A percentile compares a stretch with the other conserved stretches of the same genome.
phyloP scores from a whole-genome alignment of 345 rosid species.

The Noccaea bulbosa region DNA sequence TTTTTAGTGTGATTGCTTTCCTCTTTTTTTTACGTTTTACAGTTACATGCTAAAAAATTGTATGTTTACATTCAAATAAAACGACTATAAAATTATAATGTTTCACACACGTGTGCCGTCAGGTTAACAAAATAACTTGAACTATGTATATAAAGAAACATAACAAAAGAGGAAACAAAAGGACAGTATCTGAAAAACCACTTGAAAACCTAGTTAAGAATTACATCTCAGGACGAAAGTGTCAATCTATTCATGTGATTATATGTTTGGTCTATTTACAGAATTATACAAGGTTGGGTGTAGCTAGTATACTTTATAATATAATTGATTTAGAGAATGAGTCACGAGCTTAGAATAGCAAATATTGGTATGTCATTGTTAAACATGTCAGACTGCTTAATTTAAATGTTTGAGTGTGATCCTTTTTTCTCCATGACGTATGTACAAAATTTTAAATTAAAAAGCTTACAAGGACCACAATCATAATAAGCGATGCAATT shows the following conservation, averaged over 20 bases:
- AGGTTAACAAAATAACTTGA: not conserved
- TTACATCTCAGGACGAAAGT: constrained; percentile 22
- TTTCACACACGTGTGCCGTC: constrained; percentile 10
- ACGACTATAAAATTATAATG: not conserved
- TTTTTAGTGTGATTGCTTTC: not conserved
- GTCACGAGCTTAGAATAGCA: constrained; percentile 44
- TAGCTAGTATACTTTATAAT: constrained; percentile 8
- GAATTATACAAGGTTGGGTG: constrained; percentile 33
- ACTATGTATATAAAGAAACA: constrained; percentile 13
- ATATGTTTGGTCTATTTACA: constrained; percentile 35
- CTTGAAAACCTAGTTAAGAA: constrained; percentile 37
- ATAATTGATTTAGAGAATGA: constrained; percentile 19
- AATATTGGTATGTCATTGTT: constrained; percentile 38
- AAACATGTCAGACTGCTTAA: constrained; percentile 36
- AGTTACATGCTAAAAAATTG: not conserved
- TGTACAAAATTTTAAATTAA: not conserved
- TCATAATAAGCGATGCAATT: constrained; percentile 26
- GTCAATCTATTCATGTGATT: constrained; percentile 25
- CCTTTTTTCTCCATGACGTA: constrained; percentile 14
- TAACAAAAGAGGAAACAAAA: constrained; percentile 39
- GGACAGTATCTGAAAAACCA: constrained; percentile 16
- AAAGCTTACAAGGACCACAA: constrained; percentile 40
- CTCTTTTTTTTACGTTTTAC: not conserved
- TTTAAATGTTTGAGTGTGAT: constrained; percentile 32
- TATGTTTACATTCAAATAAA: not conserved